These are phyloP conservation scores for Russula sp. DNA, from an alignment of 768 basidiomycete species.

Conservation along the genomic window DNA sequence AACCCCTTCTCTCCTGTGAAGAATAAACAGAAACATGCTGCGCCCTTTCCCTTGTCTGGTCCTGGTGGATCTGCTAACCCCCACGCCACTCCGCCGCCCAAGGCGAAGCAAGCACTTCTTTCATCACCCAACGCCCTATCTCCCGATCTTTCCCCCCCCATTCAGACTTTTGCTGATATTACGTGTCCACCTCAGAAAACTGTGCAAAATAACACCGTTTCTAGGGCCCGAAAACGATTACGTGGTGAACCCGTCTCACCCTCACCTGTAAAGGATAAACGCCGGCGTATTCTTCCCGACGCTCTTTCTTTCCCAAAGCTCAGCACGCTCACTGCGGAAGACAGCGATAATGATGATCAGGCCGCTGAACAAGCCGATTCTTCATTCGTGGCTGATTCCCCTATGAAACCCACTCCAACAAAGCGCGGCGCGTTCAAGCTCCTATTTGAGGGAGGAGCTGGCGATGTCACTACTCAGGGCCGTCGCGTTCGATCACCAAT, in stretches of 20 bases:
- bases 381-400: slow-evolving; percentile 65
- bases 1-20: slow-evolving; percentile 82
- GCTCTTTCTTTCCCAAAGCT: slow-evolving; percentile 36
- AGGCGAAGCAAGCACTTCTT: slow-evolving; percentile 26
- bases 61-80: slow-evolving; percentile 46
- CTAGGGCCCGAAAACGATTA: slow-evolving; percentile 71
- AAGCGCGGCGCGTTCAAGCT: slow-evolving; percentile 58
- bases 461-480: slow-evolving; percentile 11
- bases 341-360: slow-evolving; percentile 35
- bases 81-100: slow-evolving; percentile 29
- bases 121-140: slow-evolving; percentile 29
- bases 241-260: slow-evolving; percentile 81
- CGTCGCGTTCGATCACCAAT: slow-evolving; percentile 21
- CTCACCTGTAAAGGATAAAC: slow-evolving; percentile 73
- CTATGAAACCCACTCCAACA: slow-evolving; percentile 51
- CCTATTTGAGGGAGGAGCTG: slow-evolving; percentile 54
- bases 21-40: slow-evolving; percentile 39
- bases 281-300: slow-evolving; percentile 48
- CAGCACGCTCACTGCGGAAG: slow-evolving; percentile 26
- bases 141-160: slow-evolving; percentile 39
- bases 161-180: slow-evolving; percentile 25
- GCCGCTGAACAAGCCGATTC: slow-evolving; percentile 32
- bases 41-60: slow-evolving; percentile 14
- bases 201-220: slow-evolving; percentile 39
- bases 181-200: slow-evolving; percentile 19